Percentiles rank a stretch among this genome's conserved stretches.
These are phyloP conservation scores for Gypsophila paniculata DNA, from an alignment of 179 eudicot species.

Conservation along the genomic window DNA sequence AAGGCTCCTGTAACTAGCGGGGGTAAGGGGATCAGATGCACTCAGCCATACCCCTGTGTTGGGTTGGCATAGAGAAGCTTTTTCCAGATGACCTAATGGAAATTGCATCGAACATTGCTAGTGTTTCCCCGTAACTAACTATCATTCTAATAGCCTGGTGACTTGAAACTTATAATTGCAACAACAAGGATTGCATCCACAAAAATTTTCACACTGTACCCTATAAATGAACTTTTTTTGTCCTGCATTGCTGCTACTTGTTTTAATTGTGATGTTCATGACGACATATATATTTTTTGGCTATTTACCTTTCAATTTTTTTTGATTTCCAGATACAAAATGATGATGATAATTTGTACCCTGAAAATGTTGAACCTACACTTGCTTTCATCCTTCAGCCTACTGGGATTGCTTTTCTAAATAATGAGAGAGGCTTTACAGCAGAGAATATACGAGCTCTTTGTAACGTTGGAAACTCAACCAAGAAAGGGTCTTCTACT, in stretches of 20 bases:
- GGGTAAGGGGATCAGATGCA: too few relatives aligned
- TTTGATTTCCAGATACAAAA: constrained; percentile 56
- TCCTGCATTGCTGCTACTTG: background rate
- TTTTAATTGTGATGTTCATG: background rate
- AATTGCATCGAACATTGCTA: background rate
- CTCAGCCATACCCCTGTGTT: too few relatives aligned
- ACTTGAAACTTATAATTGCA: background rate
- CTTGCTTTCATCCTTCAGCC: constrained; percentile 62
- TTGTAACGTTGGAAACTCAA: constrained; percentile 89
- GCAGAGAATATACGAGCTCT: constrained; percentile 73
- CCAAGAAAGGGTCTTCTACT: constrained; percentile 60
- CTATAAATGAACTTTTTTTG: too few relatives aligned
- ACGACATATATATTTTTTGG: background rate
- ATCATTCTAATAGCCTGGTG: background rate
- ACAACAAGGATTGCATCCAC: background rate
- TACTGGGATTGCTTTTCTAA: constrained; percentile 51
- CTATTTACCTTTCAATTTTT: constrained; percentile 7
- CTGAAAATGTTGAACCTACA: constrained; percentile 61
- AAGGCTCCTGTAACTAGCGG: too few relatives aligned
- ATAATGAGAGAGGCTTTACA: constrained; percentile 77
- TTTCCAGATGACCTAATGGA: too few relatives aligned
- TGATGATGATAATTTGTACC: constrained; percentile 84
- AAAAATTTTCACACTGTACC: too few relatives aligned
- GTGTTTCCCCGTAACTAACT: background rate
- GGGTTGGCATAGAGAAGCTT: too few relatives aligned